Evolutionary conservation across 345 rosid species (phyloP), one percentile per base, ranked within the genome.

Genomic region (Aquilaria sinensis): DNA sequence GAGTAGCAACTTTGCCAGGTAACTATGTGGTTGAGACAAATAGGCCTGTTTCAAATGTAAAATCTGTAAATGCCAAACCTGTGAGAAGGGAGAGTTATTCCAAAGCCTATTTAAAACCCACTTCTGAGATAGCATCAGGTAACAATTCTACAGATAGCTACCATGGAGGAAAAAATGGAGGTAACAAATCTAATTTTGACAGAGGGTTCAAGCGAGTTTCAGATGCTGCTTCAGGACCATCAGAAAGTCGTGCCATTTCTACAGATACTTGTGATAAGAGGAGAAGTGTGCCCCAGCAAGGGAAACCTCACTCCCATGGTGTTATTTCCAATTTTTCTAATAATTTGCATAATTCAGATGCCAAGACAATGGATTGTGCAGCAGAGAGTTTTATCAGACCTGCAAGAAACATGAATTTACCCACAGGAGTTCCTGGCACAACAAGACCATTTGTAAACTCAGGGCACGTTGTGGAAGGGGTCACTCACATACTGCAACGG

Each of bases 1-100:
- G 74, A 66, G 61, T 67, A 48, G 45, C 34, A 54, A 70, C 79
- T 47, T 73, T 63, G 41, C 58, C 77, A 12, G 70, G 60, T 70
- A 79, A 61, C 61, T 82, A 67, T 77, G 77, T 92, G 88, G 85
- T 85, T 14, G 91, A 92, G 74, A 69, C 84, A 3, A 37, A 9
- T 53, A 70, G 83, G 77, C 70, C 82, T 6, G 16, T 69, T 51
- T 53, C 92, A 31, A 77, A 60, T 68, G 65, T 83, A 57, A 81
- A 79, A 72, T 49, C 96, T 12, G 69, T 85, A 3, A 72, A 74
- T 60, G 88, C 69, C 78, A 89, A 81, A 72, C 41, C 80, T 31
- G 48, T 79, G 31, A 75, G 76, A 69, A 78, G 80, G 76, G 96
- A 83, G 76, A 75, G 67, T 54, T 32, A 72, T 57, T 13, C 80